A percentile compares a stretch with the other conserved stretches of the same genome.
These are phyloP conservation scores for Furcasterigmium sp. DNA, from an alignment of 2,329 filamentous ascomycete genomes.

Conservation along the genomic window DNA sequence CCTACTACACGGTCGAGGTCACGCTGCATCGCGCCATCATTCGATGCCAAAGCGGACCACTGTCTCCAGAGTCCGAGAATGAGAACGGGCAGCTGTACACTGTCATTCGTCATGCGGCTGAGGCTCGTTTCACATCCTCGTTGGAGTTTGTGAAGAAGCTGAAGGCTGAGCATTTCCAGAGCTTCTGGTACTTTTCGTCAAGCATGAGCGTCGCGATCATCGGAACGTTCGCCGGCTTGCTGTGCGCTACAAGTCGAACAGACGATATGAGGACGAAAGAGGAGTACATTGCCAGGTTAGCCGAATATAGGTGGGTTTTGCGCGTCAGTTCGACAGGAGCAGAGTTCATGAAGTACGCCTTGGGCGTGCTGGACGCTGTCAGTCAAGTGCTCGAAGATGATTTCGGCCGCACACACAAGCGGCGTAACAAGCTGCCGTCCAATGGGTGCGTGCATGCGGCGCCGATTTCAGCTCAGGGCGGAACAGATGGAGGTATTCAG, in stretches of 20 bases:
- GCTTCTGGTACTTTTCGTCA: conserved; percentile 33
- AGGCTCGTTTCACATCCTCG: conserved; percentile 23
- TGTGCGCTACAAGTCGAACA: conserved; percentile 13
- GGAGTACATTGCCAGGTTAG: conserved; percentile 8
- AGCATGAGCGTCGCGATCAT: conserved; percentile 24
- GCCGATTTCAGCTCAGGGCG: too few relatives aligned
- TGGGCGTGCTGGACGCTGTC: conserved; percentile 7
- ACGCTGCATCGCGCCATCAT: conserved; percentile 36
- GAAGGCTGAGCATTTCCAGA: conserved; percentile 31
- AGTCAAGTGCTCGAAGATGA: conserved; percentile 9
- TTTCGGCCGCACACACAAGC: background rate
- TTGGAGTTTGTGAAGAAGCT: conserved; percentile 27
- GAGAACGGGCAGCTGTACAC: conserved; percentile 4
- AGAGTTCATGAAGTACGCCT: conserved; percentile 10
- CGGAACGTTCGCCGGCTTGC: conserved; percentile 20
- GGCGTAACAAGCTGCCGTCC: too few relatives aligned
- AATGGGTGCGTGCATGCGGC: too few relatives aligned
- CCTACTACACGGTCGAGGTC: conserved; percentile 37
- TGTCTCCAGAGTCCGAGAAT: background rate
- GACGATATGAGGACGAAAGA: conserved; percentile 3
- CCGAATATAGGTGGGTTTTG: conserved; percentile 12
- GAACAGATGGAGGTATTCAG: too few relatives aligned
- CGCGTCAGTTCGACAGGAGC: conserved; percentile 7
- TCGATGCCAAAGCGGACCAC: conserved; percentile 17
- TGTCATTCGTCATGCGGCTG: conserved; percentile 16